Conservation (phyloP, 139 green algal species). For the Protoeuglena noctilucae region DNA sequence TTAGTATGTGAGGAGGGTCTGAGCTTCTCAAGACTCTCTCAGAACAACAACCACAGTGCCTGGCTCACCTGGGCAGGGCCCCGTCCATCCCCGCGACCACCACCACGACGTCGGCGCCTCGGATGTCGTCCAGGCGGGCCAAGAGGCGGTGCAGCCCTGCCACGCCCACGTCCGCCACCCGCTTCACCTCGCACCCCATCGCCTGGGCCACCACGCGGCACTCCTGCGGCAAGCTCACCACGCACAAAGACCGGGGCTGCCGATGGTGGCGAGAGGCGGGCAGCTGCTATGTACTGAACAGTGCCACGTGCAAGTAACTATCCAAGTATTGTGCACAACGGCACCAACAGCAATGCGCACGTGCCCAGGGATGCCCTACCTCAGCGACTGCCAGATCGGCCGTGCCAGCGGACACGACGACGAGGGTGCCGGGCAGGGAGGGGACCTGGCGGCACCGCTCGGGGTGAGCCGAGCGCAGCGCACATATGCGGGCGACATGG, state of each 20-base stretch:
- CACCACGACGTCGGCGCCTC: slow-evolving; percentile 59
- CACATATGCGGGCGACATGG: slow-evolving; percentile 13
- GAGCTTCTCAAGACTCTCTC: too few relatives aligned
- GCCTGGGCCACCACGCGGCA: slow-evolving; percentile 39
- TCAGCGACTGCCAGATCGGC: slow-evolving; percentile 24
- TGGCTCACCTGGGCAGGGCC: too few relatives aligned
- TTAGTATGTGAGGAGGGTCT: too few relatives aligned
- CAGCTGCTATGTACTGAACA: too few relatives aligned
- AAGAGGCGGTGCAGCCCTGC: slow-evolving; percentile 36
- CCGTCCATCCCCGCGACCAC: slow-evolving; percentile 57
- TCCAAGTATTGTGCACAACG: too few relatives aligned
- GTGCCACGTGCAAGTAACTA: too few relatives aligned
- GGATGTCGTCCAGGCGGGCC: slow-evolving; percentile 25
- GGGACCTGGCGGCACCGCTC: slow-evolving; percentile 12
- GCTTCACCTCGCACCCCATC: slow-evolving; percentile 39
- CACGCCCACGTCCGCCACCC: slow-evolving; percentile 39
- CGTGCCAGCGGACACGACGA: slow-evolving; percentile 44
- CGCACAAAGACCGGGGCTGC: too few relatives aligned
- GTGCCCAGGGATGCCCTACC: not conserved
- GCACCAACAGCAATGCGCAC: too few relatives aligned
- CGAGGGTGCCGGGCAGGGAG: slow-evolving; percentile 48
- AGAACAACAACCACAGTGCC: too few relatives aligned
- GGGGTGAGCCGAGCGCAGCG: slow-evolving; percentile 9
- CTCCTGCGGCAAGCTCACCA: slow-evolving; percentile 41
- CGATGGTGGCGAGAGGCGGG: too few relatives aligned